Evolutionary conservation across 441 rosid species (phyloP).

Genomic region (Corymbia citriodora): DNA sequence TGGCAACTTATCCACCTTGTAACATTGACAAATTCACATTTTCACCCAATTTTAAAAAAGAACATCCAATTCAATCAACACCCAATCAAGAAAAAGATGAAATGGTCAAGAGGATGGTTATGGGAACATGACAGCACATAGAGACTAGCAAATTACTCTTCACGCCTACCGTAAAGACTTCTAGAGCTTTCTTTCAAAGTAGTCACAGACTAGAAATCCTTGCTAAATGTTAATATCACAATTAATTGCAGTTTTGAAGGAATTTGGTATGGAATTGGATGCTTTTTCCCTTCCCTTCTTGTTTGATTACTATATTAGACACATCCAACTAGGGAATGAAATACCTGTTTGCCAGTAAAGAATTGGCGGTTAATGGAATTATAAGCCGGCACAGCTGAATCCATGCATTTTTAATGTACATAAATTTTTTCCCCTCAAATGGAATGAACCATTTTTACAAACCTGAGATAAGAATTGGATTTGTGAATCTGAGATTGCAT

Average conservation of each 20-base stretch:
- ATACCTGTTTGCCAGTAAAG: slow-evolving; percentile 95
- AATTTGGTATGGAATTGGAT: neutral
- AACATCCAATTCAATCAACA: neutral
- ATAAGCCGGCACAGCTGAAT: slow-evolving; percentile 70
- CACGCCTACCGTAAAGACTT: neutral
- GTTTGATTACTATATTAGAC: neutral
- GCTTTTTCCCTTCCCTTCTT: neutral
- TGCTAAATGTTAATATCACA: neutral
- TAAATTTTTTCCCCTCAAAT: slow-evolving; percentile 93
- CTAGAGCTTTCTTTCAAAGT: neutral
- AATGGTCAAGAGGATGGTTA: neutral
- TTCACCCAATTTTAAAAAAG: slow-evolving; percentile 47
- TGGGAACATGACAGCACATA: neutral
- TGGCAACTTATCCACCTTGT: slow-evolving; percentile 91
- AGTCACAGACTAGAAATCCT: neutral
- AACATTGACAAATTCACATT: slow-evolving; percentile 82
- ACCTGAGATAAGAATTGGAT: slow-evolving; percentile 38
- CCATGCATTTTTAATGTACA: slow-evolving; percentile 75
- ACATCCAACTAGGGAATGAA: neutral
- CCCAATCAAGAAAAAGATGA: neutral
- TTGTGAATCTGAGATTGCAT: neutral
- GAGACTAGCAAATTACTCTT: neutral
- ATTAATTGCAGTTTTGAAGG: neutral
- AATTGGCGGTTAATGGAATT: slow-evolving; percentile 69
- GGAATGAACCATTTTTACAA: slow-evolving; percentile 83